A percentile compares a stretch with the other conserved stretches of the same genome.
These are phyloP conservation scores for Rhodotorula sp. DNA, from an alignment of 1,284 basidiomycete species.

Conservation along the genomic window DNA sequence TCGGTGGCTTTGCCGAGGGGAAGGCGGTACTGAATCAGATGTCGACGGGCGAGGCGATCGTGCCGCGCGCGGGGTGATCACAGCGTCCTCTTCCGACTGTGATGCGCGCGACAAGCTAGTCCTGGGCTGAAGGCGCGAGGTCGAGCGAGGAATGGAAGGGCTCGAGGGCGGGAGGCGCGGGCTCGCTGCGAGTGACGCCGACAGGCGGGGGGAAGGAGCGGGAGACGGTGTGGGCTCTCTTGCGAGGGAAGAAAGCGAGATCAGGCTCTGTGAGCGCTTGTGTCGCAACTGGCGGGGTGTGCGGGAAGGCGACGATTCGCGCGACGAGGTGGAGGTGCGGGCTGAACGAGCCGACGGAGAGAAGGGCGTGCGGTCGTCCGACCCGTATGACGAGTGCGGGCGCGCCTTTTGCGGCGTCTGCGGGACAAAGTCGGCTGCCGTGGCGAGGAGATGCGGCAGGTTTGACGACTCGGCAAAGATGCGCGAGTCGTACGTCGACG, in stretches of 20 bases:
- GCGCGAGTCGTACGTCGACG: slow-evolving; percentile 35
- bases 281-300: background rate
- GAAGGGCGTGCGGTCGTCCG: background rate
- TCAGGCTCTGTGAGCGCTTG: slow-evolving; percentile 12
- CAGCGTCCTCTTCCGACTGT: background rate
- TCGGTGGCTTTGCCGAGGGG: no score
- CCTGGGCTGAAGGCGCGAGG: background rate
- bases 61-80: no score
- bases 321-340: slow-evolving; percentile 4
- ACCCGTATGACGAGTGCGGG: background rate
- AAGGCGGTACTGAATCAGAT: no score
- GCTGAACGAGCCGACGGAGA: background rate
- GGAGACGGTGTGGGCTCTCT: background rate
- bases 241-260: background rate
- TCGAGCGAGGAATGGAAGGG: background rate
- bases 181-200: background rate
- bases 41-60: no score
- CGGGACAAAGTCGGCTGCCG: slow-evolving; percentile 34
- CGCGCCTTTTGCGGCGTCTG: slow-evolving; percentile 30
- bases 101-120: no score
- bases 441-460: slow-evolving; percentile 22
- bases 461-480: slow-evolving; percentile 8
- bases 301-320: slow-evolving; percentile 3
- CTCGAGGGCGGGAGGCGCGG: background rate
- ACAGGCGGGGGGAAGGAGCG: background rate